phyloP scores from a whole-genome alignment of 495 filamentous ascomycete genomes.

The Penicillium coprophilum region DNA sequence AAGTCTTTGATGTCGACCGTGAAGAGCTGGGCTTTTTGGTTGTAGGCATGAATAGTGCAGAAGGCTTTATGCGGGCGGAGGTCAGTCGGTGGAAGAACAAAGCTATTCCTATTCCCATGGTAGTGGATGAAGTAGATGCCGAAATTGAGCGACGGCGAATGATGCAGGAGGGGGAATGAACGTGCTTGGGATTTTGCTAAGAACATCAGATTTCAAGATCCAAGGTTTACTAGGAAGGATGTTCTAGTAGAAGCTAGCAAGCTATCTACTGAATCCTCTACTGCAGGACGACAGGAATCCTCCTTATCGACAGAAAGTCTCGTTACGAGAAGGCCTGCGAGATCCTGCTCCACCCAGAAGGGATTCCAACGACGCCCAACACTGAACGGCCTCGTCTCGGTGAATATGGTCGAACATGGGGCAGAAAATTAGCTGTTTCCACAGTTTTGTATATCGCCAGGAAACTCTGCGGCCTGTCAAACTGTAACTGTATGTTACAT shows the following conservation, averaged over 20 bases:
- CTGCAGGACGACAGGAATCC: neutral
- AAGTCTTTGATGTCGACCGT: constrained; percentile 94
- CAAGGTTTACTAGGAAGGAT: neutral
- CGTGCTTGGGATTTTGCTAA: neutral
- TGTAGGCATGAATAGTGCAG: constrained; percentile 78
- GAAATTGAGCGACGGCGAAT: constrained; percentile 60
- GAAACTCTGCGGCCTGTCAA: neutral
- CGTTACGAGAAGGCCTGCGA: neutral
- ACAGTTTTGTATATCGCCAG: neutral
- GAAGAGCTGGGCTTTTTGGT: constrained; percentile 95
- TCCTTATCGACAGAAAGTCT: neutral
- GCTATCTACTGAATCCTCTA: neutral
- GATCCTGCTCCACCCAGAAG: neutral
- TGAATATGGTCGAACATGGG: neutral
- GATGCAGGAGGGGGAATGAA: constrained; percentile 52
- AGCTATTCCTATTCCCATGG: constrained; percentile 44
- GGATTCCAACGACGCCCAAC: neutral
- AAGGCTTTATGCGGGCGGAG: constrained; percentile 63
- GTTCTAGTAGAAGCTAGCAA: neutral
- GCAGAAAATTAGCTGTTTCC: neutral
- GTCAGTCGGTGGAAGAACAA: constrained; percentile 46
- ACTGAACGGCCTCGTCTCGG: neutral
- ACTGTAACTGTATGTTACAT: neutral
- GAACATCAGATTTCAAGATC: neutral
- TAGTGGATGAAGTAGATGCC: constrained; percentile 55